Conservation (phyloP, 2,329 filamentous ascomycete genomes). For the Didymosphaeria variabile region DNA sequence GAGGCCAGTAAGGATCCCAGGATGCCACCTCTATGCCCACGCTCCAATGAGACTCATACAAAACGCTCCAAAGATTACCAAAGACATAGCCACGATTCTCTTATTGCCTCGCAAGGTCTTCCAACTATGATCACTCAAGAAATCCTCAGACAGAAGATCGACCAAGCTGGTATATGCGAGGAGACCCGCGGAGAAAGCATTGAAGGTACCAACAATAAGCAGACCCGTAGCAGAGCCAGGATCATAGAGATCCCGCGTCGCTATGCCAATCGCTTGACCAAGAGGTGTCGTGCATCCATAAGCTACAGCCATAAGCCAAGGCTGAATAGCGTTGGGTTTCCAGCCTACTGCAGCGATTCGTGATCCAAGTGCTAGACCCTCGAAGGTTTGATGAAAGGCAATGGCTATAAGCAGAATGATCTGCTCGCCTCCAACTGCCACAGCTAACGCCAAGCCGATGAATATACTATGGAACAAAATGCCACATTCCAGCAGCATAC, state of each 20-base stretch:
- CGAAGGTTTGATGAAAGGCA: slow-evolving; percentile 79
- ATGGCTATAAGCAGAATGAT: slow-evolving; percentile 66
- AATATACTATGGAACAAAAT: slow-evolving; percentile 71
- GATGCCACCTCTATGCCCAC: slow-evolving; percentile 65
- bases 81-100: slow-evolving; percentile 68
- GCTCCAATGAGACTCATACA: slow-evolving; percentile 78
- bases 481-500: slow-evolving; percentile 64
- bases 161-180: slow-evolving; percentile 84
- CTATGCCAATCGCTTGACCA: slow-evolving; percentile 82
- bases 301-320: slow-evolving; percentile 78
- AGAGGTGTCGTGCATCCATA: slow-evolving; percentile 78
- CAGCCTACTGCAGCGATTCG: slow-evolving; percentile 80
- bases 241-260: slow-evolving; percentile 81
- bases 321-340: slow-evolving; percentile 42
- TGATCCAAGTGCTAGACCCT: slow-evolving; percentile 84
- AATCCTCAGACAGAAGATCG: slow-evolving; percentile 85
- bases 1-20: too few species aligned
- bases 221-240: slow-evolving; percentile 78
- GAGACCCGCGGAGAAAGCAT: slow-evolving; percentile 82
- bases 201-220: slow-evolving; percentile 86
- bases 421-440: slow-evolving; percentile 63
- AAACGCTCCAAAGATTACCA: slow-evolving; percentile 70
- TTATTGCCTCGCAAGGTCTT: slow-evolving; percentile 68
- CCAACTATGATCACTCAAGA: slow-evolving; percentile 79
- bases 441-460: slow-evolving; percentile 68